Conservation (phyloP, 2,329 filamentous ascomycete species). For the Dactylellina drechsleri region DNA sequence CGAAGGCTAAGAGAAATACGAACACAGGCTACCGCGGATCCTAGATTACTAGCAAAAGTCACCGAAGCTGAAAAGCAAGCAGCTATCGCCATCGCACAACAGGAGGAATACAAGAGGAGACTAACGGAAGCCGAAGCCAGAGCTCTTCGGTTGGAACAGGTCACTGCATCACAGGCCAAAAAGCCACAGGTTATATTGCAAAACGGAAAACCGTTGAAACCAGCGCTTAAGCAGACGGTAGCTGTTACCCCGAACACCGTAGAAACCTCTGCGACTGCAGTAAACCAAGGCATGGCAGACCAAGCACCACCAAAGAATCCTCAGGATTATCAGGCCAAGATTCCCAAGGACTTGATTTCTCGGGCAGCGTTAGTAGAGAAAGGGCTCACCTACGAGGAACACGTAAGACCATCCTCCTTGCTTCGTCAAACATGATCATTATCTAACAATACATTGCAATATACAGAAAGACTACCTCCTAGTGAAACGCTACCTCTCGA, state of each 20-base stretch:
- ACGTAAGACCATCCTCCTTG: conserved; percentile 28
- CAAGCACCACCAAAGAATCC: conserved; percentile 52
- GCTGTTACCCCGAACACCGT: conserved; percentile 35
- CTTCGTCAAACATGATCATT: neutral
- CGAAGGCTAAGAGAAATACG: conserved; percentile 55
- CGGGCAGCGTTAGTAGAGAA: conserved; percentile 52
- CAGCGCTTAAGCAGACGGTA: conserved; percentile 52
- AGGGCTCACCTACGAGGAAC: conserved; percentile 51
- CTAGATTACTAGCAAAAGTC: conserved; percentile 48
- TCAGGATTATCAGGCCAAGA: conserved; percentile 54
- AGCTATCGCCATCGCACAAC: conserved; percentile 51
- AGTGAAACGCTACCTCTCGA: conserved; percentile 52
- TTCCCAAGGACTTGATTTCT: conserved; percentile 52
- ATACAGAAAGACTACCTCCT: conserved; percentile 52
- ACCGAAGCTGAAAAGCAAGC: conserved; percentile 54
- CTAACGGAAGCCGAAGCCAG: conserved; percentile 50
- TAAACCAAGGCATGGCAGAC: conserved; percentile 53
- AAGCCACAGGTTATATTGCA: conserved; percentile 52
- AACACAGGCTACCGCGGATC: conserved; percentile 53
- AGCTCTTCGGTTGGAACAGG: conserved; percentile 40
- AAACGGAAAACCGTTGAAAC: conserved; percentile 52
- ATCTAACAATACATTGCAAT: conserved; percentile 9
- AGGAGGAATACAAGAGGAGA: conserved; percentile 51
- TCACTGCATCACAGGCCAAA: conserved; percentile 30
- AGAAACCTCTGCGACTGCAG: conserved; percentile 39